Base-by-base conservation (phyloP, 495 filamentous ascomycete species). In the Aspergillus sclerotiicarbonarius region DNA sequence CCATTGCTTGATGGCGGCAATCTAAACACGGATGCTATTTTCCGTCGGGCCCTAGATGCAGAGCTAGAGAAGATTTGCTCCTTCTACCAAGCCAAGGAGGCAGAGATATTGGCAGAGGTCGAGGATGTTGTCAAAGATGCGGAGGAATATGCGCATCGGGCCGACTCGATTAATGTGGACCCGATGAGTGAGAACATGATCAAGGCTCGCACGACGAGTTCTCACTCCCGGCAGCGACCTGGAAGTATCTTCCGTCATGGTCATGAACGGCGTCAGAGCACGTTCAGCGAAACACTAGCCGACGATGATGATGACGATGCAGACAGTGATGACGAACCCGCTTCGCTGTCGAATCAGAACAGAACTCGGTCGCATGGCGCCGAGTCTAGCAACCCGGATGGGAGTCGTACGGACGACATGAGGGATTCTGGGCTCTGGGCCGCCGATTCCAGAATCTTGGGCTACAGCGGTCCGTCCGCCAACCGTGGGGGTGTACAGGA, bases 61-160 rank as follows among this genome's bases (percentile, higher is more conserved):
- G 94, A 98, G 68, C 74, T 98, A 53, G 91, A 97, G 70, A 98
- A 96, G 77, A 88, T 98, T 54, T 89, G 84, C 67, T 88, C 86
- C 2, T 98, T 98, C 73, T 98, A 90, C 72, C 82, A 83, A 56
- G 73, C 88, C 49, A 98, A 98, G 68, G 91, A 98, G 72, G 73
- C 80, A 9, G 91, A 96, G 66, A 85, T 98, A 48, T 84, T 87
- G 53, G 84, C 87, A 44, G 91, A 94, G 61, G 86, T 93, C 3
- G 84, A 88, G n/a, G 78, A 86, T 20, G 73, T 96, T 8, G 67
- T 92, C 56, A 82, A 76, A 20, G 94, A 97, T 68, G 83, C 88
- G n/a, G 82, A 86, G 55, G 73, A 80, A 6, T 95, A 87, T 68
- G 82, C 90, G 43, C 80, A 77, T 5, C 84, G 89, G 57, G 80